These are phyloP conservation scores for Fusarium veterinarium DNA, from an alignment of 2,329 filamentous ascomycete genomes.

Conservation along the genomic window DNA sequence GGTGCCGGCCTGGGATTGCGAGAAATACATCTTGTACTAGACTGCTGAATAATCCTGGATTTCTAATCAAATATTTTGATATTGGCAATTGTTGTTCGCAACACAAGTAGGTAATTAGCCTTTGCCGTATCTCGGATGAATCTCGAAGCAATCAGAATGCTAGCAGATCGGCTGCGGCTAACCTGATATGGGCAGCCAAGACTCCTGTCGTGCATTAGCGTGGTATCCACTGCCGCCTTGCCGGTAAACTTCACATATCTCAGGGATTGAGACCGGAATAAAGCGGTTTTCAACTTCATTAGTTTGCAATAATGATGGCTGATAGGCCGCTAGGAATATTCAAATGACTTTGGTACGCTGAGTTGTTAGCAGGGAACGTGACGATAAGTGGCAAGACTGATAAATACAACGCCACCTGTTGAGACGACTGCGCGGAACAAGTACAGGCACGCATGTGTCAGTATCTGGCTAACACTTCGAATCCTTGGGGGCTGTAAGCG, in stretches of 20 bases:
- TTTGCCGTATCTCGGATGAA: background rate
- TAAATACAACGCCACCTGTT: background rate
- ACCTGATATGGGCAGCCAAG: background rate
- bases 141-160: background rate
- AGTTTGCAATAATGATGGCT: rapidly evolving
- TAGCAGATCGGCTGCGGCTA: rapidly evolving
- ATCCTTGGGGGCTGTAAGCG: background rate
- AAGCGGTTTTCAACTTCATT: background rate
- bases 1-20: too few species aligned
- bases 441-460: background rate
- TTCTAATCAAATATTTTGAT: background rate
- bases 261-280: background rate
- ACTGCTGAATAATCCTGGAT: background rate
- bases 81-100: background rate
- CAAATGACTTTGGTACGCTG: rapidly evolving
- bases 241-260: background rate
- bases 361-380: background rate
- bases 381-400: background rate
- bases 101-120: background rate
- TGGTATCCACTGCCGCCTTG: background rate
- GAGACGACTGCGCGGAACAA: background rate
- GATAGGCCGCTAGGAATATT: background rate
- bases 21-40: background rate
- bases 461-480: background rate
- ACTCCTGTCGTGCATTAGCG: background rate